Percentiles rank a stretch among this genome's conserved stretches.
Evolutionary conservation across 257 asterid genomes (phyloP).

Genomic region (Solanum habrochaites): DNA sequence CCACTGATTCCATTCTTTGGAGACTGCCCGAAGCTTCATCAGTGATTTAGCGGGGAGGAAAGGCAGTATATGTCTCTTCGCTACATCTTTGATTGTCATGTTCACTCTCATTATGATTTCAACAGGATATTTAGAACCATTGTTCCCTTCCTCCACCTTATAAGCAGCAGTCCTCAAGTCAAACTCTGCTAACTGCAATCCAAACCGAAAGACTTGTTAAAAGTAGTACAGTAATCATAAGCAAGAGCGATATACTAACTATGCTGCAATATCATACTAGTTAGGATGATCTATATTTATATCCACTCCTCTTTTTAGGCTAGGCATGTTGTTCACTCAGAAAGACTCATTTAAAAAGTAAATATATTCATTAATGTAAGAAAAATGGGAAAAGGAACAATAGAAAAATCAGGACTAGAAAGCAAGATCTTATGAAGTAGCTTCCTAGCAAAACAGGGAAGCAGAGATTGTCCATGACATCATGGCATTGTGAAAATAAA

Average conservation of each 20-base stretch:
- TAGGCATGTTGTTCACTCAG: not conserved
- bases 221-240: not conserved
- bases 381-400: not conserved
- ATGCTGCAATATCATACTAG: not conserved
- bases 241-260: not conserved
- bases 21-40: slow-evolving; percentile 18
- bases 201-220: not conserved
- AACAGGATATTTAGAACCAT: not conserved
- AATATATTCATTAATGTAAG: not conserved
- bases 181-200: not conserved
- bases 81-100: slow-evolving; percentile 15
- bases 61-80: slow-evolving; percentile 22
- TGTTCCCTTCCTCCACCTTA: not conserved
- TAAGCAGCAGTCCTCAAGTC: not conserved
- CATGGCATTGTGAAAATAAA: not conserved
- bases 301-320: not conserved
- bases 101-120: not conserved
- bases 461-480: not conserved
- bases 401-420: not conserved
- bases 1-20: slow-evolving; percentile 37
- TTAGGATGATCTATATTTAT: not conserved
- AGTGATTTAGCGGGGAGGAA: slow-evolving; percentile 44
- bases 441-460: not conserved
- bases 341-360: not conserved
- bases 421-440: not conserved